Conservation (phyloP, 2,329 filamentous ascomycete species). For the Ceratocystis diversiconidia region DNA sequence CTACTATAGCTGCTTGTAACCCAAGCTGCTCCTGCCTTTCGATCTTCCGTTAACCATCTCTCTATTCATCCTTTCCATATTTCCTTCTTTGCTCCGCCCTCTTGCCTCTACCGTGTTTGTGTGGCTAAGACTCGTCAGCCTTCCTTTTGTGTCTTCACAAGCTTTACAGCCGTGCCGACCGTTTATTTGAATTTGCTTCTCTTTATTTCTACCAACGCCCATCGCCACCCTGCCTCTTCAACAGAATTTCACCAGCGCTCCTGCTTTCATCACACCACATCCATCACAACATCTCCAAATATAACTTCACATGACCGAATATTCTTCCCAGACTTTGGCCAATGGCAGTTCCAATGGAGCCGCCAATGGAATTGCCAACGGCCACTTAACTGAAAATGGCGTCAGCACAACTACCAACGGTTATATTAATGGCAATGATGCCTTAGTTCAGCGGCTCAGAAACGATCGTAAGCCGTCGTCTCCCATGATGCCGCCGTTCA, state of each 20-base stretch:
- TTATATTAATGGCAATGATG: slow-evolving; percentile 25
- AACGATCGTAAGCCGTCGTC: slow-evolving; percentile 43
- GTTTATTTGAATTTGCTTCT: not conserved
- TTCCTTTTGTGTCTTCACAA: not conserved
- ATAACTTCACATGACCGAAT: slow-evolving; percentile 10
- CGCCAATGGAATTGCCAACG: slow-evolving; percentile 19
- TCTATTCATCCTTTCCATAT: not conserved
- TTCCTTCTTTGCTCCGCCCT: slow-evolving; percentile 8
- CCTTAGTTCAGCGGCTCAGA: slow-evolving; percentile 27
- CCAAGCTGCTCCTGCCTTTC: not conserved
- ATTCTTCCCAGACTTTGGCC: slow-evolving; percentile 8
- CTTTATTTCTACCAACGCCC: not conserved
- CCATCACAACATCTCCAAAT: not conserved
- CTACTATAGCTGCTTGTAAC: not conserved
- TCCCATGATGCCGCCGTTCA: slow-evolving; percentile 74
- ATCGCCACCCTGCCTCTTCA: not conserved
- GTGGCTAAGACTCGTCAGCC: not conserved
- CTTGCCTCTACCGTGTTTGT: not conserved
- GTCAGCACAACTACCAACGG: not conserved
- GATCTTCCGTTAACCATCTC: not conserved
- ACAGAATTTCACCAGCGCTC: no score
- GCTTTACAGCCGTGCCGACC: not conserved
- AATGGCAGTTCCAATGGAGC: slow-evolving; percentile 14
- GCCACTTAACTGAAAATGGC: slow-evolving; percentile 19
- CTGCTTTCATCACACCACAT: not conserved